Evolutionary conservation across 106 monocot species (phyloP), one percentile per base, ranked within the genome.

Genomic region (Platanthera guangdongensis): DNA sequence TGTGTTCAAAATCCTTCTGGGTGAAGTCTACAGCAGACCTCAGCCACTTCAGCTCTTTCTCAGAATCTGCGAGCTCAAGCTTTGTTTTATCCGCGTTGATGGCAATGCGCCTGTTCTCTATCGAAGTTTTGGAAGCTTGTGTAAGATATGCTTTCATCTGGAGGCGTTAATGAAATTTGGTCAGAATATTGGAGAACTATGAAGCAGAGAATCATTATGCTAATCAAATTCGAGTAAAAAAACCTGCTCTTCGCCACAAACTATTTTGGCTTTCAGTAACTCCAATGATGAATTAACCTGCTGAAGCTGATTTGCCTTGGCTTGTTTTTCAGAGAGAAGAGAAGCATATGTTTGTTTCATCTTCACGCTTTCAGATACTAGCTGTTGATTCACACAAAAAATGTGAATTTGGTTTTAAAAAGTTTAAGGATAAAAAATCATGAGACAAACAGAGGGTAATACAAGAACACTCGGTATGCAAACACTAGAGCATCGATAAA

Each of bases 351-450:
- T 83, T 70, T 99, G 97, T 80, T 92, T 99, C 94, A 89, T 86
- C 83, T 88, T 99, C 87, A 99, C 89, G 78, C 89, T 94, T 75
- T 99, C 94, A 4, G 97, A 94, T 73, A 99, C 94, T 55, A 99
- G 81, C 94, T 97, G 89, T 19, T 39, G 39, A 39, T 39, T 39
- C 39, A 39, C 39, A 45, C 79, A 72, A 68, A 68, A 32, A 32
- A 68, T 16, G n/a, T n/a, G 60, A 62, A 19, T 19, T 53, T 53
- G 11, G 1, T 10, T 8, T 53, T 4, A 2, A 13, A 53, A 10
- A 53, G 6, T 53, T 53, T 0, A 53, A 53, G 39, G 39, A 39
- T 3, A 2, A 3, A 3, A 39, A 39, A 39, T 39, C 39, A 39
- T 39, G 39, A 39, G 39, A 39, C 39, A 39, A 39, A 39, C 39